Base-by-base conservation (phyloP, 2,329 filamentous ascomycete genomes). In the Helotiales sp. region DNA sequence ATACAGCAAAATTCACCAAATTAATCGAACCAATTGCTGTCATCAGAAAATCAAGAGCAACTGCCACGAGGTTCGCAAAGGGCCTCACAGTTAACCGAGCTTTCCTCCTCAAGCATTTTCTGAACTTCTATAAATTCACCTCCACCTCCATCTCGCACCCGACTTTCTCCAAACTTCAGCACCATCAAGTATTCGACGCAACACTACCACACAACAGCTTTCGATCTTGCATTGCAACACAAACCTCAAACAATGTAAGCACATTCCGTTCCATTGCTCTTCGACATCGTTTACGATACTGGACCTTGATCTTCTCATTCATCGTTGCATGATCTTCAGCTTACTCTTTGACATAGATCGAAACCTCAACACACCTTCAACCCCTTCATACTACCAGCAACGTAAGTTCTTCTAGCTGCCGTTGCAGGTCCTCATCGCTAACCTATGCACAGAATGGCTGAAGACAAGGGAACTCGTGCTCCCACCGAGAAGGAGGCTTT, bases 401-500 rank as follows among this genome's bases (percentile, higher is more conserved):
- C 61, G 61, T 37, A 28, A 45, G 32, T 13, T 43, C 8, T 52
- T 1, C 8, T 11, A 17, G 22, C 17, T 34, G 6, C 10, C 3
- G 11, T 2, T 8, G 1, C 15, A 40, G n/a, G n/a, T 15, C 20
- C 32, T 30, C 32, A 50, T 5, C 15, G 34, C 43, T 49, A 13
- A 49, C 26, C 22, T 11, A n/a, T 7, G 7, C 2, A 24, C 24
- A 65, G 47, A 40, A 65, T 65, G 63, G 32, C 63, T 43, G 54
- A 62, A n/a, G 20, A 52, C 52, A 59, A 63, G 50, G 6, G n/a
- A 15, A 15, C 37, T 20, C 58, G 28, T 40, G 26, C 45, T 55
- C 68, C 32, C 11, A 71, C 62, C 13, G 13, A 30, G 1, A 67
- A 71, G 65, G 72, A 75, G 17, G 72, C 69, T 3, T 22, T 50